Conservation (phyloP, 306 rosid species). For the Castanea crenata region DNA sequence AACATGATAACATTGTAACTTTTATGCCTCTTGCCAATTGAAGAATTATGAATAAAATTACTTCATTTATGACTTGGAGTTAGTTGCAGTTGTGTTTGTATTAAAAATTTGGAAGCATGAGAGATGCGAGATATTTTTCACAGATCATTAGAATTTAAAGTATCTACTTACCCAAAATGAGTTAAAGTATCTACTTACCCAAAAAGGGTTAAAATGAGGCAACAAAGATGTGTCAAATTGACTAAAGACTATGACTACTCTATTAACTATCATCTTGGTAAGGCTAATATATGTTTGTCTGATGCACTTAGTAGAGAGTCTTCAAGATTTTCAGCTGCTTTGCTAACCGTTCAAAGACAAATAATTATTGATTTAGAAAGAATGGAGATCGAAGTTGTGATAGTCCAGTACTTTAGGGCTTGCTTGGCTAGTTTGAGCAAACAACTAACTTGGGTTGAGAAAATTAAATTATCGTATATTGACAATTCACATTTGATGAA, state of each 20-base stretch:
- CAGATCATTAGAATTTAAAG: background rate
- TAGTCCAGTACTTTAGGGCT: background rate
- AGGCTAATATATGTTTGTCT: background rate
- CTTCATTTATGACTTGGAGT: background rate
- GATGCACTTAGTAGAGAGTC: background rate
- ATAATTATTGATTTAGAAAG: background rate
- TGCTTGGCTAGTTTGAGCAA: background rate
- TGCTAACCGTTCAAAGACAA: background rate
- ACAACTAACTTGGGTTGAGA: too few species aligned
- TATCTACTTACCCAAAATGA: background rate
- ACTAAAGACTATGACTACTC: background rate
- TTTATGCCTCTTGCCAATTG: background rate
- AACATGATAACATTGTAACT: background rate
- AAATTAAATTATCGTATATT: too few species aligned
- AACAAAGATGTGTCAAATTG: background rate
- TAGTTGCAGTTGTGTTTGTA: background rate
- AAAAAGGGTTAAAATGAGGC: background rate
- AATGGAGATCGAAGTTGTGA: too few species aligned
- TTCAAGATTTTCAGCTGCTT: too few species aligned
- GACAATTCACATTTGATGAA: too few species aligned
- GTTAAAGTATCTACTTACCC: too few species aligned
- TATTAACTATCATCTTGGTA: background rate
- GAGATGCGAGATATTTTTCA: background rate
- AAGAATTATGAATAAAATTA: background rate
- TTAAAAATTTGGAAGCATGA: background rate